phyloP scores from a whole-genome alignment of 495 filamentous ascomycete species.

The Daldinia grandis region DNA sequence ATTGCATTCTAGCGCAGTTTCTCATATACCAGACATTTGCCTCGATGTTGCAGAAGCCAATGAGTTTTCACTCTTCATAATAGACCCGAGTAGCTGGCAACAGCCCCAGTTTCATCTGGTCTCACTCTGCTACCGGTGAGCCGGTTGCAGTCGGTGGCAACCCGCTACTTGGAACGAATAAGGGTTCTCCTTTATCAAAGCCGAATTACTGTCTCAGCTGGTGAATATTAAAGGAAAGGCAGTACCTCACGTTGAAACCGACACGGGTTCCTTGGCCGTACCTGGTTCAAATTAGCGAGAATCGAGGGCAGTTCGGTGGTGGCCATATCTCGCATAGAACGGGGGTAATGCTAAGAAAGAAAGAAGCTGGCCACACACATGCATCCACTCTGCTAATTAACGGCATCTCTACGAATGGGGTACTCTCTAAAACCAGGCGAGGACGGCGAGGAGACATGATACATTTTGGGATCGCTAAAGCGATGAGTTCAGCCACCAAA shows the following conservation, averaged over 20 bases:
- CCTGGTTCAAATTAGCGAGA: neutral
- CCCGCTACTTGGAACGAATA: neutral
- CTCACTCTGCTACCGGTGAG: constrained; percentile 5
- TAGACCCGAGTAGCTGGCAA: neutral
- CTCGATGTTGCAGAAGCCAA: neutral
- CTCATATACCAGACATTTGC: neutral
- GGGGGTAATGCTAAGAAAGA: neutral
- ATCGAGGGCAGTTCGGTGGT: neutral
- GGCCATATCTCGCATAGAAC: neutral
- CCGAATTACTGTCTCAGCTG: constrained; percentile 8
- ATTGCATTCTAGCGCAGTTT: neutral
- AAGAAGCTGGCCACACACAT: neutral
- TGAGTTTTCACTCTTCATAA: neutral
- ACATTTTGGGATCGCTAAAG: neutral
- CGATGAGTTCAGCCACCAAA: neutral
- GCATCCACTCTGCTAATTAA: neutral
- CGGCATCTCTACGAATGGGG: neutral
- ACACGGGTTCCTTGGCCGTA: neutral
- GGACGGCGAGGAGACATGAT: neutral
- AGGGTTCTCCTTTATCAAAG: neutral
- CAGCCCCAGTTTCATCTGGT: constrained; percentile 10
- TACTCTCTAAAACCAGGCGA: neutral
- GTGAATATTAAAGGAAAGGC: neutral
- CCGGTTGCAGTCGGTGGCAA: neutral
- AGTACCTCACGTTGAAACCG: neutral